Percentiles rank a stretch among this genome's conserved stretches.
Evolutionary conservation across 78 protist species (phyloP).

Genomic region (Dictyostelium capitatum): DNA sequence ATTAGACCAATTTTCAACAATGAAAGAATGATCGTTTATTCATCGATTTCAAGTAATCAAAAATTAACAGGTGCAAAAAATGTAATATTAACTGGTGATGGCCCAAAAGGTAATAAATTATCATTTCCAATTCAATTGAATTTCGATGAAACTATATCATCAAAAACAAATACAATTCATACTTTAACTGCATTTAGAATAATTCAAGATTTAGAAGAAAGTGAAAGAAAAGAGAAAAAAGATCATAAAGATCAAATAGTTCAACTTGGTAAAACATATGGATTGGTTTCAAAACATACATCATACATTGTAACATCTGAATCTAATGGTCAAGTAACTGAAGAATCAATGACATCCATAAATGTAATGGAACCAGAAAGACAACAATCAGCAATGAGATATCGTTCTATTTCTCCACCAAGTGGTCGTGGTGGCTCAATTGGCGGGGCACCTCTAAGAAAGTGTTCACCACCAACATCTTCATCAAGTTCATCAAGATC

Average conservation of each 20-base stretch:
- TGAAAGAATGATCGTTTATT: conserved; percentile 52
- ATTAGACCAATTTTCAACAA: conserved; percentile 38
- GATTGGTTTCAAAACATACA: conserved; percentile 54
- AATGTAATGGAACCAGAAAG: background rate
- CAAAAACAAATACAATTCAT: background rate
- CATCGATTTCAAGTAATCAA: background rate
- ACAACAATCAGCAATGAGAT: background rate
- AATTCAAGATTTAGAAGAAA: conserved; percentile 41
- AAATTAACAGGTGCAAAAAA: background rate
- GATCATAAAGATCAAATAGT: conserved; percentile 9
- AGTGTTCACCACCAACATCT: background rate
- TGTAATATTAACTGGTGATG: conserved; percentile 22
- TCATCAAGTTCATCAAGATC: background rate
- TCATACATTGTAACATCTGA: conserved; percentile 49
- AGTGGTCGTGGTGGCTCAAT: too few species aligned
- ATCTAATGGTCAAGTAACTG: background rate
- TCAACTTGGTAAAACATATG: conserved; percentile 16
- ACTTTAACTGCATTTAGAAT: conserved; percentile 33
- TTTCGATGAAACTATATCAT: background rate
- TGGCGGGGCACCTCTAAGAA: too few species aligned
- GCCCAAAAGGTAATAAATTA: conserved; percentile 34
- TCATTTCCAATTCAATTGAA: background rate
- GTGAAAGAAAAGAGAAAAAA: background rate
- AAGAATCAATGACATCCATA: conserved; percentile 9
- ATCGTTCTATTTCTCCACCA: too few species aligned